Evolutionary conservation across 306 rosid genomes (phyloP).

Genomic region (Adenanthera pavonina): DNA sequence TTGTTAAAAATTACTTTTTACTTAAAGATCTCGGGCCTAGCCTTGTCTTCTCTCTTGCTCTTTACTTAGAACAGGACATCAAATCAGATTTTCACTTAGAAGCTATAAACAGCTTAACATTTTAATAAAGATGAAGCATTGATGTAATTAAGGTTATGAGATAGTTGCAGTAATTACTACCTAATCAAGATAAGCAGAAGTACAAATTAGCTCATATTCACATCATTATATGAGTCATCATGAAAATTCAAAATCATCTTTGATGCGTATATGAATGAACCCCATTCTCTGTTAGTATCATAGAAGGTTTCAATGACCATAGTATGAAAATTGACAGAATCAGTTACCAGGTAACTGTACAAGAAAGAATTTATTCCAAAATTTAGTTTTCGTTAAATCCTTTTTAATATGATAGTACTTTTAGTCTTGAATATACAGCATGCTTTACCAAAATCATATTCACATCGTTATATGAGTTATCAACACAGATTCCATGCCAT

Average conservation of each 20-base stretch:
- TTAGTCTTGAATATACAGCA: constrained; percentile 7
- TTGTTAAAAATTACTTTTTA: constrained; percentile 23
- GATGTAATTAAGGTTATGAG: constrained; percentile 9
- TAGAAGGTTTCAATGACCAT: constrained; percentile 5
- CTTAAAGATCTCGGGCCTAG: not conserved
- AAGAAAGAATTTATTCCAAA: constrained; percentile 2
- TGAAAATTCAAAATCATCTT: constrained; percentile 16
- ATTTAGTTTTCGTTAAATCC: not conserved
- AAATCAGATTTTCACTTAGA: constrained; percentile 17
- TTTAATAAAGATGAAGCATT: not conserved
- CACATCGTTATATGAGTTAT: not conserved
- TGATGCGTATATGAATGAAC: not conserved
- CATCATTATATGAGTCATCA: constrained; percentile 18
- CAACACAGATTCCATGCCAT: constrained; percentile 15
- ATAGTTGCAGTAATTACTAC: not conserved
- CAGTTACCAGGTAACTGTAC: constrained; percentile 2
- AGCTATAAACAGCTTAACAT: not conserved
- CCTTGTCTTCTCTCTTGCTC: not conserved
- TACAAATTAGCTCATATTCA: not conserved
- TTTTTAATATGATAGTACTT: not conserved
- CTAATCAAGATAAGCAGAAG: not conserved
- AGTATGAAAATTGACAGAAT: constrained; percentile 6
- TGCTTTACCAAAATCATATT: not conserved
- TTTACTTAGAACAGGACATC: not conserved
- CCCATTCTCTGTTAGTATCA: not conserved